phyloP scores from a whole-genome alignment of 495 filamentous ascomycete species.

The Physcia stellaris region DNA sequence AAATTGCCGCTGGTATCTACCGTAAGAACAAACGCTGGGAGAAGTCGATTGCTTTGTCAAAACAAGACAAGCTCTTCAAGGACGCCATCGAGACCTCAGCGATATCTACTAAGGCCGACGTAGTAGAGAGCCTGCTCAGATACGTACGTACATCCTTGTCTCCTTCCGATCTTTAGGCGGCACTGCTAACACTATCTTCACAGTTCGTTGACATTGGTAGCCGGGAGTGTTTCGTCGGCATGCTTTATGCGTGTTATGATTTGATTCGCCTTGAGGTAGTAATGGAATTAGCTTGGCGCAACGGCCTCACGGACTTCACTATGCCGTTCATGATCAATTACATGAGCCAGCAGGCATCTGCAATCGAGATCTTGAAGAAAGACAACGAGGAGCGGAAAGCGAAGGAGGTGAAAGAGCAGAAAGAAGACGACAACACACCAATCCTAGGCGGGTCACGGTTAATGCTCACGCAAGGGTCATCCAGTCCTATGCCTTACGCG shows the following conservation, averaged over 20 bases:
- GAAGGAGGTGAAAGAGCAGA: slow-evolving; percentile 72
- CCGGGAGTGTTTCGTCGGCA: slow-evolving; percentile 97
- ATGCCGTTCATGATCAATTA: slow-evolving; percentile 99
- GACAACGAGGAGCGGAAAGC: slow-evolving; percentile 97
- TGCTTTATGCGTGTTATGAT: slow-evolving; percentile 98
- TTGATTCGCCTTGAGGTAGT: slow-evolving; percentile 84
- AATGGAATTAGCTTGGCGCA: slow-evolving; percentile 94
- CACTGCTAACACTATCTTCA: slow-evolving; percentile 8
- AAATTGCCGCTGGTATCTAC: slow-evolving; percentile 97
- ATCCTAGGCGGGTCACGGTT: slow-evolving; percentile 86
- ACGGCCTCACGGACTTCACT: slow-evolving; percentile 89
- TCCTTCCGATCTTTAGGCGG: slow-evolving; percentile 1
- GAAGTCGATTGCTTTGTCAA: slow-evolving; percentile 95
- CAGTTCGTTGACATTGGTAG: slow-evolving; percentile 99
- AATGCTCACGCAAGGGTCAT: slow-evolving; percentile 93
- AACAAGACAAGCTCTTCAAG: slow-evolving; percentile 99
- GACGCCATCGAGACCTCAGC: slow-evolving; percentile 98
- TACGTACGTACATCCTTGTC: slow-evolving; percentile 67
- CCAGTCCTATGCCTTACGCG: slow-evolving; percentile 48
- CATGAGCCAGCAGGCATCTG: slow-evolving; percentile 75
- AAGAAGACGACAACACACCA: slow-evolving; percentile 81
- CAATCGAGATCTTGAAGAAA: slow-evolving; percentile 73
- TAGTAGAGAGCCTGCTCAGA: slow-evolving; percentile 88
- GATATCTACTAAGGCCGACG: slow-evolving; percentile 79
- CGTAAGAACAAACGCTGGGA: slow-evolving; percentile 99